A percentile compares a stretch with the other conserved stretches of the same genome.
Evolutionary conservation across 2,329 filamentous ascomycete species (phyloP).

Genomic region (Trichothecium sympodiale): DNA sequence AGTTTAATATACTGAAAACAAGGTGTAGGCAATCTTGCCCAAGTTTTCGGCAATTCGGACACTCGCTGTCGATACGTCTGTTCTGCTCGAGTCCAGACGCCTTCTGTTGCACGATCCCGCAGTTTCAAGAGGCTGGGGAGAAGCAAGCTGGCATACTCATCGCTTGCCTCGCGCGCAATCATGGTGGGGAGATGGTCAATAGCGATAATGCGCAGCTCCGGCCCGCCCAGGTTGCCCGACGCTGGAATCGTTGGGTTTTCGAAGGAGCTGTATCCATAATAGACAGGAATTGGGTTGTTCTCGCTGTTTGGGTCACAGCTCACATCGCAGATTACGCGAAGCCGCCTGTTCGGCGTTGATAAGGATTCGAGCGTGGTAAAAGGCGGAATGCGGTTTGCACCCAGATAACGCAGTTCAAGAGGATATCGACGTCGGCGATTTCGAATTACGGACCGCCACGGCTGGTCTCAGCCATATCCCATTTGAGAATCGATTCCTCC

Average conservation of each 20-base stretch:
- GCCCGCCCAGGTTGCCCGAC: slow-evolving; percentile 25
- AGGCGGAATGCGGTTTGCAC: slow-evolving; percentile 45
- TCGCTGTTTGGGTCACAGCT: slow-evolving; percentile 60
- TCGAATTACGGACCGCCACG: slow-evolving; percentile 64
- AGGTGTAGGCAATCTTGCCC: too few species aligned
- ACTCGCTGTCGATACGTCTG: too few species aligned
- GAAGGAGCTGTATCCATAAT: slow-evolving; percentile 72
- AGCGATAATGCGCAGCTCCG: slow-evolving; percentile 65
- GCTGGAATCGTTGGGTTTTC: slow-evolving; percentile 62
- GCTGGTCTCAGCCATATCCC: slow-evolving; percentile 67
- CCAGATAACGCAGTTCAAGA: slow-evolving; percentile 85
- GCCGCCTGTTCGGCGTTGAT: slow-evolving; percentile 48
- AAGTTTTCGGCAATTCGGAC: too few species aligned
- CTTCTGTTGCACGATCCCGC: slow-evolving; percentile 57
- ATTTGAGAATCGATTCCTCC: slow-evolving; percentile 39
- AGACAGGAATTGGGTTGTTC: slow-evolving; percentile 61
- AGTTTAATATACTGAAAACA: too few species aligned
- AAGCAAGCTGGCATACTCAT: slow-evolving; percentile 67
- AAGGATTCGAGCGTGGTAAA: slow-evolving; percentile 61
- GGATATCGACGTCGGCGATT: slow-evolving; percentile 61
- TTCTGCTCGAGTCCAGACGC: slow-evolving; percentile 72
- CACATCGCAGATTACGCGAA: slow-evolving; percentile 72
- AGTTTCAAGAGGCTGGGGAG: slow-evolving; percentile 66
- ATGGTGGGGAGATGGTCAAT: slow-evolving; percentile 75
- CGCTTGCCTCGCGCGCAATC: slow-evolving; percentile 70